A percentile compares a stretch with the other conserved stretches of the same genome.
These are phyloP conservation scores for Austroboletus novae-zelandiae DNA, from an alignment of 1,284 basidiomycete species.

Conservation along the genomic window DNA sequence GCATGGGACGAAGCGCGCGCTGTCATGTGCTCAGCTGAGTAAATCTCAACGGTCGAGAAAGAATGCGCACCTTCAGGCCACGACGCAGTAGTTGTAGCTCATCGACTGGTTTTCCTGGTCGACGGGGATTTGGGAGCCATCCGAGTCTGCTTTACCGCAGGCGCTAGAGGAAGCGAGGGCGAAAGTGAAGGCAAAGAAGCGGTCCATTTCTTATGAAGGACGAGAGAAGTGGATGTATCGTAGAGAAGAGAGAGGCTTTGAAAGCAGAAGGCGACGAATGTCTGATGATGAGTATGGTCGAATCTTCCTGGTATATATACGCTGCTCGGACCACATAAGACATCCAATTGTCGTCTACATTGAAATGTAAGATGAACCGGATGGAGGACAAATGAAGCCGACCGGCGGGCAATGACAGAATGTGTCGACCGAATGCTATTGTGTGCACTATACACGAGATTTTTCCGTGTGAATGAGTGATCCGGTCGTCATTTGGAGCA, in stretches of 20 bases:
- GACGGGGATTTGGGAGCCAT: slow-evolving; percentile 12
- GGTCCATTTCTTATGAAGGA: slow-evolving; percentile 18
- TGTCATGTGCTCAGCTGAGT: not conserved
- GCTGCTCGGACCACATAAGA: not conserved
- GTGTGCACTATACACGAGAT: slow-evolving; percentile 4
- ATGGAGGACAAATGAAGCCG: slow-evolving; percentile 2
- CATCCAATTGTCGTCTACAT: slow-evolving; percentile 20
- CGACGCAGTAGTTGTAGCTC: slow-evolving; percentile 7
- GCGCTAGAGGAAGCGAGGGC: not conserved
- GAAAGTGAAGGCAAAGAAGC: slow-evolving; percentile 7
- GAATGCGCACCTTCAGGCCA: slow-evolving; percentile 23
- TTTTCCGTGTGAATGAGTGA: not conserved
- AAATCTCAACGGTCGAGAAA: not conserved
- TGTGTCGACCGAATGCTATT: slow-evolving; percentile 12
- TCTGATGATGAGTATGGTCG: not conserved
- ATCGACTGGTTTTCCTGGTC: slow-evolving; percentile 2
- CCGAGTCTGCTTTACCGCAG: slow-evolving; percentile 1
- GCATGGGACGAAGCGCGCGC: too few species aligned
- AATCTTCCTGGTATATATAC: slow-evolving; percentile 21
- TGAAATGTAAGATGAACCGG: not conserved
- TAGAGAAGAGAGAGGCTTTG: slow-evolving; percentile 1
- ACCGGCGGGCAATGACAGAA: slow-evolving; percentile 5
- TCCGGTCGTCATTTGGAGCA: not conserved
- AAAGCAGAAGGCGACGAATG: slow-evolving; percentile 4
- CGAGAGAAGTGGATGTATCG: slow-evolving; percentile 5